Base-by-base conservation (phyloP, 306 rosid species). In the Heteromeles arbutifolia region DNA sequence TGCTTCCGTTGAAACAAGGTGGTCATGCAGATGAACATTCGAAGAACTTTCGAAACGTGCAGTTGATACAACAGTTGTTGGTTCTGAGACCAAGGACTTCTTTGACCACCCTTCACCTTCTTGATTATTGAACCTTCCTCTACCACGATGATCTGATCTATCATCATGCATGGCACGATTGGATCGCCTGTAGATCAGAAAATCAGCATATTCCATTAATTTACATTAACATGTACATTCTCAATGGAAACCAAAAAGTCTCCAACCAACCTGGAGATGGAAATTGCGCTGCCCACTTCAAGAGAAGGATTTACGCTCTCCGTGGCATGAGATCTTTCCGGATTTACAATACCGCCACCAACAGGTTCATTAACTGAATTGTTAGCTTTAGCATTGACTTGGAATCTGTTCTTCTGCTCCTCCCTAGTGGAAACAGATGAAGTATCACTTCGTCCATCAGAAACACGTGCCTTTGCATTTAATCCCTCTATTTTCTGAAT, bases 401-500 rank as follows among this genome's bases (percentile, higher is more conserved):
- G 87, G 82, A 76, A 72, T 75, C 85, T 87, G 76, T 78, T 88
- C 61, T 77, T 75, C 76, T 77, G 86, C 65, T 84, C 90, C 78
- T 84, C 96, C 79, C 78, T 79, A 48, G 67, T 77, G 70, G 81
- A 84, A 72, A 84, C 73, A 78, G 87, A 81, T 67, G 89, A 76
- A 66, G 45, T 77, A 86, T 90, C 97, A 75, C 22, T 72, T 25
- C 75, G 74, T 45, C 80, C 84, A 73, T 87, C 88, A 50, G 87
- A 80, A 73, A 82, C 85, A 26, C 98, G 90, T 31, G 88, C 96
- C 86, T 90, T 95, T 77, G 97, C 97, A 90, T 95, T 95, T 80
- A 95, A 82, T 83, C 96, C 93, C 87, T 92, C 96, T 76, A 95
- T 90, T 84, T 90, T 90, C 79, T 84, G 92, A 75, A 95, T 89